Percentiles rank a stretch among this genome's conserved stretches.
phyloP scores from a whole-genome alignment of 2,329 filamentous ascomycete species.

The Diplodia corticola region DNA sequence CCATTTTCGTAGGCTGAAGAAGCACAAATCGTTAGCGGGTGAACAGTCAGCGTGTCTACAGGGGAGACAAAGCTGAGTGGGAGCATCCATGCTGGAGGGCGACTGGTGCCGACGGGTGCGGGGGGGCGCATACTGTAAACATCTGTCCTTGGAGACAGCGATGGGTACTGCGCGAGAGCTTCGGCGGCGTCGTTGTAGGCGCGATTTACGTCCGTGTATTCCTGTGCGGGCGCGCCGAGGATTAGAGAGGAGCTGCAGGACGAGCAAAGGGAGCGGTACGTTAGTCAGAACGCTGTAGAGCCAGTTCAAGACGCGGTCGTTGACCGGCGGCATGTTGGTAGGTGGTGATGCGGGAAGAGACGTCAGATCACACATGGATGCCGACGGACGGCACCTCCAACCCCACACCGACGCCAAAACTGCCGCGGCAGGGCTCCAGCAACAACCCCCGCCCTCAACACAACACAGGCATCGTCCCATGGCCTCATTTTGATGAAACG shows the following conservation, averaged over 20 bases:
- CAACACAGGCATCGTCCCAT: not conserved
- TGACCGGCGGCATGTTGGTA: constrained; percentile 62
- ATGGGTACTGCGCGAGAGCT: constrained; percentile 74
- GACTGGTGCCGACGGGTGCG: constrained; percentile 8
- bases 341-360: constrained; percentile 7
- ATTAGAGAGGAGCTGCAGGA: constrained; percentile 28
- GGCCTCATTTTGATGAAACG: not conserved
- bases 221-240: constrained; percentile 54
- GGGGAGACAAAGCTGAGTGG: not conserved
- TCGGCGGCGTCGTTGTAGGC: constrained; percentile 91
- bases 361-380: constrained; percentile 15
- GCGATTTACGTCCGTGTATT: constrained; percentile 90
- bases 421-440: not conserved
- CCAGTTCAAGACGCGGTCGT: constrained; percentile 91
- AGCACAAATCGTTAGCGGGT: not conserved
- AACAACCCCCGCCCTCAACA: not conserved
- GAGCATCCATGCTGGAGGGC: constrained; percentile 4
- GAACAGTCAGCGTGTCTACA: not conserved
- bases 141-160: constrained; percentile 82
- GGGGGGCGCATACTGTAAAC: constrained; percentile 77
- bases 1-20: constrained; percentile 81
- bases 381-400: not conserved
- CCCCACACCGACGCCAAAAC: constrained; percentile 3
- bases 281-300: constrained; percentile 82
- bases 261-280: constrained; percentile 26